Evolutionary conservation across 371 early-diverging fungal species (phyloP).

Genomic region (Mortierella sp.): DNA sequence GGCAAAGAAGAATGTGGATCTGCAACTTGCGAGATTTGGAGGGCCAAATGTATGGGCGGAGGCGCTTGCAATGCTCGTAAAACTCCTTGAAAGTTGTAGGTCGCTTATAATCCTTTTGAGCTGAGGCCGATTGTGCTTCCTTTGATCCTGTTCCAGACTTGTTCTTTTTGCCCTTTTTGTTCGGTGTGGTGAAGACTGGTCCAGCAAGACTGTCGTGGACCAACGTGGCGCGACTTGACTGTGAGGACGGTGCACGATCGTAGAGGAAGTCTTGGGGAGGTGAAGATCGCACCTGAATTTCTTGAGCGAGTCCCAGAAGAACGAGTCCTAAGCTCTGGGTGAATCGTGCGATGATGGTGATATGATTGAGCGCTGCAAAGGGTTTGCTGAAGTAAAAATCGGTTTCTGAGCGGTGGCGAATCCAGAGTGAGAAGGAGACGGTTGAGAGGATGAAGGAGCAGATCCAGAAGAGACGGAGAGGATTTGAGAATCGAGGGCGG

Average conservation of each 20-base stretch:
- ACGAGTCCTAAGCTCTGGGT: constrained; percentile 20
- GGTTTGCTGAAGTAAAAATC: neutral
- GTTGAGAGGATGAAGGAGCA: constrained; percentile 36
- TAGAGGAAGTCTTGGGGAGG: neutral
- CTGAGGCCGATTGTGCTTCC: neutral
- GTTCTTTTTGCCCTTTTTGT: constrained; percentile 16
- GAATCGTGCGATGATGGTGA: constrained; percentile 33
- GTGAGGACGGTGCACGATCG: constrained; percentile 21
- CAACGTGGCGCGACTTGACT: constrained; percentile 30
- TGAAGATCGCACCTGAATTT: constrained; percentile 15
- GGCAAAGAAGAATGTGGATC: constrained; percentile 76
- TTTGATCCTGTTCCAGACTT: constrained; percentile 16
- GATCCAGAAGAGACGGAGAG: constrained; percentile 43
- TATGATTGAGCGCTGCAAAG: neutral
- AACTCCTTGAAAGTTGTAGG: constrained; percentile 64
- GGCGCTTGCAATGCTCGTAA: constrained; percentile 68
- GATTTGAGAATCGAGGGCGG: constrained; percentile 20
- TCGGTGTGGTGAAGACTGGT: neutral
- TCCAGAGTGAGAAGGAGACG: constrained; percentile 36
- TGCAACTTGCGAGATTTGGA: constrained; percentile 74
- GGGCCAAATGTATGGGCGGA: constrained; percentile 94
- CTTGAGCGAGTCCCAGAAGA: constrained; percentile 23
- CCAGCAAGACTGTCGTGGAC: constrained; percentile 7
- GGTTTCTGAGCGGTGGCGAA: neutral
- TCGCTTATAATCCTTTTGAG: constrained; percentile 54